These are phyloP conservation scores for Fusarium sp. DNA, from an alignment of 2,329 filamentous ascomycete species.

Conservation along the genomic window DNA sequence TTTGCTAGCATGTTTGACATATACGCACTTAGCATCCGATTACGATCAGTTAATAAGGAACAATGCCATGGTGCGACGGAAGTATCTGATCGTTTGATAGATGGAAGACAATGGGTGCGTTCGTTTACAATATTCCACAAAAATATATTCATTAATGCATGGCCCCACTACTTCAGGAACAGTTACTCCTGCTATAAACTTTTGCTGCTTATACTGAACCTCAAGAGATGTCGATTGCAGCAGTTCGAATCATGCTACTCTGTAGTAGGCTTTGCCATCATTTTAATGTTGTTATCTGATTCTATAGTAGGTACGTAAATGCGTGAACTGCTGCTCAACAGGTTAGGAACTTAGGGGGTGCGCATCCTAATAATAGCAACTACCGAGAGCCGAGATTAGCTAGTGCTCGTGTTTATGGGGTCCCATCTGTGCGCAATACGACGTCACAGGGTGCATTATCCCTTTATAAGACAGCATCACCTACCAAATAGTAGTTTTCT, in stretches of 20 bases:
- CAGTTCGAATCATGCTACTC: neutral
- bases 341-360: neutral
- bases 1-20: neutral
- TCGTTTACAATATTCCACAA: no score
- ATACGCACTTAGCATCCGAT: no score
- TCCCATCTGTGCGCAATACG: neutral
- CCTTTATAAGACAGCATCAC: constrained; percentile 5
- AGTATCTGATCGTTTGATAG: no score
- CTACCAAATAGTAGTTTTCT: neutral
- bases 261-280: no score
- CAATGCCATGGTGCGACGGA: no score
- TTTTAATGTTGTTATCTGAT: neutral
- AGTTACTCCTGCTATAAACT: neutral
- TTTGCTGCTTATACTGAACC: no score
- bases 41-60: no score
- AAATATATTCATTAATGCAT: no score
- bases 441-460: neutral
- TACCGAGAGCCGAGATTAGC: constrained; percentile 12
- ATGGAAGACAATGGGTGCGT: no score
- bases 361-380: neutral
- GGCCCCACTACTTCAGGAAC: no score
- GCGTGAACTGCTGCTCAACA: neutral
- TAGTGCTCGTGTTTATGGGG: constrained; percentile 20
- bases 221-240: neutral
- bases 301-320: no score